Evolutionary conservation across 2,329 filamentous ascomycete genomes (phyloP).

Genomic region (Neofusicoccum laricinum): DNA sequence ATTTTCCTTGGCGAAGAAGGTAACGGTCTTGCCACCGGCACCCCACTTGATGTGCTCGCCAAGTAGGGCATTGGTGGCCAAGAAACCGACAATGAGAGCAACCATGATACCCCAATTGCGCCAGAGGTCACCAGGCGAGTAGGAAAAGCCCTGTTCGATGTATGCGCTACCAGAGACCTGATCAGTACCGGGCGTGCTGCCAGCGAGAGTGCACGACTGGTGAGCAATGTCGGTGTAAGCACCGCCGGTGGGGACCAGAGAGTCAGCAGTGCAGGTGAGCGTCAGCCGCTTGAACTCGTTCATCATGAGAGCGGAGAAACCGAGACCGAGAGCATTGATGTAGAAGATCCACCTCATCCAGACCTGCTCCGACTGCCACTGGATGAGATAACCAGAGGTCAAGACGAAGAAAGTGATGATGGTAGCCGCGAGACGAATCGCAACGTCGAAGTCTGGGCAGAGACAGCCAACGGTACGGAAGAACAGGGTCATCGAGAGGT

Average conservation of each 20-base stretch:
- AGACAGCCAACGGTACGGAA: conserved; percentile 77
- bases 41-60: conserved; percentile 78
- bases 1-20: conserved; percentile 70
- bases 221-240: conserved; percentile 68
- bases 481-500: conserved; percentile 79
- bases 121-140: conserved; percentile 68
- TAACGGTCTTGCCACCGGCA: conserved; percentile 76
- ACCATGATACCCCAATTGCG: conserved; percentile 80
- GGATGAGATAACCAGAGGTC: conserved; percentile 80
- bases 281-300: conserved; percentile 75
- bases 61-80: conserved; percentile 68
- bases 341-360: conserved; percentile 82
- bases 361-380: conserved; percentile 69
- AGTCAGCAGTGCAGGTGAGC: conserved; percentile 65
- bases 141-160: conserved; percentile 66
- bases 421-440: conserved; percentile 74
- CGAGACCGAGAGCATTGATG: conserved; percentile 70
- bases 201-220: conserved; percentile 78
- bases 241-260: conserved; percentile 68
- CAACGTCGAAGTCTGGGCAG: conserved; percentile 79
- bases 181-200: conserved; percentile 63
- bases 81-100: conserved; percentile 71
- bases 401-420: conserved; percentile 79
- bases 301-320: conserved; percentile 76
- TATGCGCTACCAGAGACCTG: conserved; percentile 67